Evolutionary conservation across 805 yeast species (phyloP).

Genomic region (Saccharomyces mikatae): DNA sequence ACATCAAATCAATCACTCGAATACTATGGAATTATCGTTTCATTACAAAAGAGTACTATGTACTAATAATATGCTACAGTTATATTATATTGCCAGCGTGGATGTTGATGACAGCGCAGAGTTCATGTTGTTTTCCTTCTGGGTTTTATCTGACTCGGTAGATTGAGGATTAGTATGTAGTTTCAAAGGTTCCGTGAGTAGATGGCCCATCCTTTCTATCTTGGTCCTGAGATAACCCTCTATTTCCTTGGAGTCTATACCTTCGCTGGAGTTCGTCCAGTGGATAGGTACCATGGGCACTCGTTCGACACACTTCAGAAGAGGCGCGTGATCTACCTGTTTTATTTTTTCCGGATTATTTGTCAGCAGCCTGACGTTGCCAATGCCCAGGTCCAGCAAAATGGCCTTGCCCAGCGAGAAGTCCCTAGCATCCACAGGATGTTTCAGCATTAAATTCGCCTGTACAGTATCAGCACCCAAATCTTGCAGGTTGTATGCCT

Average conservation of each 20-base stretch:
- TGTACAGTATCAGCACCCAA: slow-evolving; percentile 97
- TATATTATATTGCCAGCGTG: slow-evolving; percentile 4
- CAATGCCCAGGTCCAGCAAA: slow-evolving; percentile 69
- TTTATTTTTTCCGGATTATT: slow-evolving; percentile 94
- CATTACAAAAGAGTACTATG: not conserved
- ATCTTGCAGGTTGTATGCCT: slow-evolving; percentile 94
- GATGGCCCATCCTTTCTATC: slow-evolving; percentile 95
- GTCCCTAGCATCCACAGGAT: slow-evolving; percentile 96
- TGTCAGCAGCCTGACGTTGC: slow-evolving; percentile 68
- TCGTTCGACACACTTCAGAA: slow-evolving; percentile 72
- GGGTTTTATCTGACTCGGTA: not conserved
- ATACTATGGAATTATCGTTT: not conserved
- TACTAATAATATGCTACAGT: not conserved
- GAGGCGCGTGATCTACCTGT: slow-evolving; percentile 83
- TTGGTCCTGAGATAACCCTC: slow-evolving; percentile 91
- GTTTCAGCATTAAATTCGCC: slow-evolving; percentile 85
- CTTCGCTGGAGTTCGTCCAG: slow-evolving; percentile 57
- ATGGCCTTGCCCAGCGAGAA: slow-evolving; percentile 93
- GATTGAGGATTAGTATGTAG: slow-evolving; percentile 17
- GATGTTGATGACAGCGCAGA: slow-evolving; percentile 1
- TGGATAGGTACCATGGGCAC: slow-evolving; percentile 96
- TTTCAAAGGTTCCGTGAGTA: slow-evolving; percentile 45
- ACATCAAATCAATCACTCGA: not conserved
- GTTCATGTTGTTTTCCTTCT: not conserved
- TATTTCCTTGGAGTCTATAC: slow-evolving; percentile 76